These are phyloP conservation scores for Fraxinus sp. DNA, from an alignment of 305 asterid genomes.

Conservation along the genomic window DNA sequence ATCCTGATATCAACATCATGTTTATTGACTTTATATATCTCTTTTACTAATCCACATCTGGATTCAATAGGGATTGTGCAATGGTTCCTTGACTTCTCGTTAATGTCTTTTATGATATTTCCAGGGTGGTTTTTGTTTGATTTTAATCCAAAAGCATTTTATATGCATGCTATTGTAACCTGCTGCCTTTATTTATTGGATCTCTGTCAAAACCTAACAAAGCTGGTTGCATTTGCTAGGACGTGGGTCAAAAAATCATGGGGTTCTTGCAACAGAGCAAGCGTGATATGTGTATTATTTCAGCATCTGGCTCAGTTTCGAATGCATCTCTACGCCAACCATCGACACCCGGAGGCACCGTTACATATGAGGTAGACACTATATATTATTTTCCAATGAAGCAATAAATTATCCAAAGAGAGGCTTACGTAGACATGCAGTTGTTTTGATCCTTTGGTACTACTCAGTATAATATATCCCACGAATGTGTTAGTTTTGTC, in stretches of 20 bases:
- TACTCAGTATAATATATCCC: neutral
- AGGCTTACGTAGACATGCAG: neutral
- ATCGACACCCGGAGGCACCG: slow-evolving; percentile 57
- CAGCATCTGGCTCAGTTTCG: slow-evolving; percentile 55
- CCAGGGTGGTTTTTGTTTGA: neutral
- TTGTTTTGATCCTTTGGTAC: neutral
- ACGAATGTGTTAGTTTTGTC: neutral
- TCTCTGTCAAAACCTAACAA: neutral
- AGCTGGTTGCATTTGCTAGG: slow-evolving; percentile 38
- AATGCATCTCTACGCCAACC: slow-evolving; percentile 63
- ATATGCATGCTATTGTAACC: neutral
- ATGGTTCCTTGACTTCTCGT: neutral
- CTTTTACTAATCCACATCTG: neutral
- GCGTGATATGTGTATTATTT: neutral
- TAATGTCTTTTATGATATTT: neutral
- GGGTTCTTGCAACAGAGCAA: neutral
- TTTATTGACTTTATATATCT: neutral
- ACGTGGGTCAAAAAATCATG: slow-evolving; percentile 42
- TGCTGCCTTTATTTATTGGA: neutral
- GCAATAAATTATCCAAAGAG: neutral
- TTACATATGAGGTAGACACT: slow-evolving; percentile 56
- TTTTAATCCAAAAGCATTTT: neutral
- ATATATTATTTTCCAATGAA: neutral
- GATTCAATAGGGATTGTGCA: neutral
- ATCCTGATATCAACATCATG: neutral